phyloP scores from a whole-genome alignment of 192 early-diverging fungal genomes.

The Radiomyces spectabilis region DNA sequence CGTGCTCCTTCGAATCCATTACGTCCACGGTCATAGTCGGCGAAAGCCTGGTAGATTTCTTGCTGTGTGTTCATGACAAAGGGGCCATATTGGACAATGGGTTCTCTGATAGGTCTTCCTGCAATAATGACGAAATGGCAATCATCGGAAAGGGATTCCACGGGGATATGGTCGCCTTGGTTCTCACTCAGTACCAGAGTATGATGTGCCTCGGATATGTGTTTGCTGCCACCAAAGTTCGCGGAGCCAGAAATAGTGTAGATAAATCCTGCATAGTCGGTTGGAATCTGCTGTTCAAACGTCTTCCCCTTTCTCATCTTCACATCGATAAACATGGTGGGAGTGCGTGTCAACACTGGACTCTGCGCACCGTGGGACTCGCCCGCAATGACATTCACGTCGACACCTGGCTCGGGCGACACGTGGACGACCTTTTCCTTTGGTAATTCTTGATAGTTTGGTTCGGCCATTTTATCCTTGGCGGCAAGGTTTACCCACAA shows the following conservation, averaged over 20 bases:
- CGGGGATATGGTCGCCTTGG: slow-evolving; percentile 30
- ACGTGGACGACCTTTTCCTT: slow-evolving; percentile 59
- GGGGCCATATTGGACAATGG: slow-evolving; percentile 54
- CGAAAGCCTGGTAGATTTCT: slow-evolving; percentile 39
- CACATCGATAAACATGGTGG: slow-evolving; percentile 76
- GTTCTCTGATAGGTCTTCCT: slow-evolving; percentile 36
- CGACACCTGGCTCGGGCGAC: slow-evolving; percentile 35
- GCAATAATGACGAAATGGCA: slow-evolving; percentile 28
- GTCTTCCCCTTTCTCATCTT: slow-evolving; percentile 52
- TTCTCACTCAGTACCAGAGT: slow-evolving; percentile 34
- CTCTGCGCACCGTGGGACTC: slow-evolving; percentile 61
- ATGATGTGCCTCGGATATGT: slow-evolving; percentile 29
- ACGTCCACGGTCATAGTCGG: slow-evolving; percentile 49
- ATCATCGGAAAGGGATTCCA: slow-evolving; percentile 24
- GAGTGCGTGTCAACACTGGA: slow-evolving; percentile 66
- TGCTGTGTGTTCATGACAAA: slow-evolving; percentile 58
- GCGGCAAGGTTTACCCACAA: slow-evolving; percentile 74
- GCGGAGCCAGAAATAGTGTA: slow-evolving; percentile 54
- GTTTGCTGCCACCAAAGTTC: slow-evolving; percentile 39
- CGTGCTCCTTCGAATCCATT: slow-evolving; percentile 68
- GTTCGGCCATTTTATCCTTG: slow-evolving; percentile 64
- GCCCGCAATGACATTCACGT: slow-evolving; percentile 87
- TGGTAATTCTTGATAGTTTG: slow-evolving; percentile 65
- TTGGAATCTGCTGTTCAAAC: slow-evolving; percentile 49
- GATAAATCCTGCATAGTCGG: slow-evolving; percentile 46